Percentiles rank a stretch among this genome's conserved stretches.
Conservation (phyloP, 2,329 filamentous ascomycete species). For the Monilinia fructicola region DNA sequence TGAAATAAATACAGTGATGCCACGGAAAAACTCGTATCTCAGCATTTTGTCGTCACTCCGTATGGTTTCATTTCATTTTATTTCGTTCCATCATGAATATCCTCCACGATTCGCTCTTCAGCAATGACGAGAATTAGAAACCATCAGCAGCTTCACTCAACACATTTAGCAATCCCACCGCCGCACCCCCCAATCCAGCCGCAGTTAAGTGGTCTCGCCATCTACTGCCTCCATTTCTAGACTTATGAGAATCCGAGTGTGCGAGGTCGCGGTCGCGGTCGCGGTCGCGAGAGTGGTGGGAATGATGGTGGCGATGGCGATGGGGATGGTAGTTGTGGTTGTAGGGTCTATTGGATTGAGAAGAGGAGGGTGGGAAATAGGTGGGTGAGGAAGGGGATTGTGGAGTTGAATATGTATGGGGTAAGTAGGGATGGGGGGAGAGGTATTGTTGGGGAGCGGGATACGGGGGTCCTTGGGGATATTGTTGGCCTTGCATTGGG, state of each 20-base stretch:
- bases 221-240: conserved; percentile 37
- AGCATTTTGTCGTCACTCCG: neutral
- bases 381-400: neutral
- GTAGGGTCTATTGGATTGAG: neutral
- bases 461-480: conserved; percentile 11
- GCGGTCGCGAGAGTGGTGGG: neutral
- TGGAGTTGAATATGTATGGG: conserved; percentile 3
- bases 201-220: conserved; percentile 57
- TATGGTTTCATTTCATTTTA: neutral
- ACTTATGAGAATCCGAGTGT: conserved; percentile 23
- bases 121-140: conserved; percentile 9
- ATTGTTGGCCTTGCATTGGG: conserved; percentile 10
- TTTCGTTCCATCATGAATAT: neutral
- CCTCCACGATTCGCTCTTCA: too few species aligned
- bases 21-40: neutral
- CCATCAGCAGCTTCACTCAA: conserved; percentile 55
- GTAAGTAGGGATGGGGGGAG: conserved; percentile 21
- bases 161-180: conserved; percentile 57
- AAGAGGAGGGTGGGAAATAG: neutral
- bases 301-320: conserved; percentile 2
- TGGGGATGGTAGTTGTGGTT: neutral
- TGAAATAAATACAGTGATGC: neutral
- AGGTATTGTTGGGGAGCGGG: conserved; percentile 22
- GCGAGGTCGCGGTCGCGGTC: conserved; percentile 19
- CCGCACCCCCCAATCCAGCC: conserved; percentile 60